Conservation (phyloP, 495 filamentous ascomycete species). For the Sabuloglossum arenarium region DNA sequence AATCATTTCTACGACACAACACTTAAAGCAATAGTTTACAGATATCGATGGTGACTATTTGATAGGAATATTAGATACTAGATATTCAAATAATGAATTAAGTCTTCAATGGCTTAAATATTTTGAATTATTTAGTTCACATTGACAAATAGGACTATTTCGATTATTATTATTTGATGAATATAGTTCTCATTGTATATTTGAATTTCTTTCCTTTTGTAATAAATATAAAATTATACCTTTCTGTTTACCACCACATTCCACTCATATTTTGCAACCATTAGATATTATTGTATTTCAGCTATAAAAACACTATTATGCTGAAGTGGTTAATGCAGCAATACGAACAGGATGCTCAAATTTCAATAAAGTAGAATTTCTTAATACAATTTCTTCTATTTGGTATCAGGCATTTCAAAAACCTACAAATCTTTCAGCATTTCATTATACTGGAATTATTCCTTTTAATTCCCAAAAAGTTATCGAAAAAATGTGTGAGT, state of each 20-base stretch:
- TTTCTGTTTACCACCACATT: constrained; percentile 3
- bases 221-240: background rate
- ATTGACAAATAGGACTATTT: background rate
- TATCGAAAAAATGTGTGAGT: background rate
- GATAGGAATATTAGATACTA: background rate
- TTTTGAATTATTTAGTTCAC: background rate
- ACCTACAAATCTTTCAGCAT: background rate
- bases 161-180: background rate
- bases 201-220: background rate
- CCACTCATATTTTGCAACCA: background rate
- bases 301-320: background rate
- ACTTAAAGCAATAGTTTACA: background rate
- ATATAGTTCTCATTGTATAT: background rate
- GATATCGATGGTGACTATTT: background rate
- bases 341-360: background rate
- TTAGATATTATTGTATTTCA: constrained; percentile 3
- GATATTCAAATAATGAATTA: background rate
- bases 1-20: background rate
- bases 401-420: background rate
- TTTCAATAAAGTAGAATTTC: constrained; percentile 2
- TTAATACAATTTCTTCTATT: background rate
- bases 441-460: background rate
- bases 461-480: background rate
- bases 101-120: constrained; percentile 1
- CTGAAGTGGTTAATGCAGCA: background rate